These are phyloP conservation scores for Neonectria punicea DNA, from an alignment of 2,329 filamentous ascomycete species.

Conservation along the genomic window DNA sequence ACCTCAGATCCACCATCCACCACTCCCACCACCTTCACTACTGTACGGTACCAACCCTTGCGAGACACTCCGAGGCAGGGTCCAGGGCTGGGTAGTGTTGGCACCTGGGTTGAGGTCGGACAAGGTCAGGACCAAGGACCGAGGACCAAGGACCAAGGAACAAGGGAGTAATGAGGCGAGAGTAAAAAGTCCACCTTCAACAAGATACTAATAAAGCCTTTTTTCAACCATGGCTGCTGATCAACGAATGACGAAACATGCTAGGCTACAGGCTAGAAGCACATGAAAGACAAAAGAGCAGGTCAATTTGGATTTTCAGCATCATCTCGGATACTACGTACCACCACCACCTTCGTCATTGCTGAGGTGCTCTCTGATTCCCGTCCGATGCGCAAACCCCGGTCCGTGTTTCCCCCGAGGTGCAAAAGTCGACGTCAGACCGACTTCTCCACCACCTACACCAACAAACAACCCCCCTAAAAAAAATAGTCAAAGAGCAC, in stretches of 20 bases:
- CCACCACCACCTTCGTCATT: constrained; percentile 13
- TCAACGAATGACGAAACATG: constrained; percentile 5
- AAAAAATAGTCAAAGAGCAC: constrained; percentile 1
- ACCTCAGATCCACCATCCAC: constrained; percentile 20
- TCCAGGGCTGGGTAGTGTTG: constrained; percentile 14
- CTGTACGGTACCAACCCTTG: constrained; percentile 12
- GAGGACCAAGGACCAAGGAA: not conserved
- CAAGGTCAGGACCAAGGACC: not conserved
- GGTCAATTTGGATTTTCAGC: not conserved
- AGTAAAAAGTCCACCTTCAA: not conserved
- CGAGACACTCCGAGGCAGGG: constrained; percentile 14
- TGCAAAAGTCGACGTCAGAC: constrained; percentile 21
- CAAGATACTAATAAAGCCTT: not conserved
- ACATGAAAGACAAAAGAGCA: not conserved
- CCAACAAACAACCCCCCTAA: constrained; percentile 6
- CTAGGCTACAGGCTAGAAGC: not conserved
- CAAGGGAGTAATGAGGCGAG: constrained; percentile 9
- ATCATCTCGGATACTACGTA: constrained; percentile 16
- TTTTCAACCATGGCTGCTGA: not conserved
- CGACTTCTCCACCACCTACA: constrained; percentile 19
- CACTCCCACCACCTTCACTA: constrained; percentile 21
- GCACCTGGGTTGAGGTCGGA: not conserved
- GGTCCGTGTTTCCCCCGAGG: constrained; percentile 9
- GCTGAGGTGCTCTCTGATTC: not conserved
- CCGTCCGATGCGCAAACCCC: constrained; percentile 15